Evolutionary conservation across 306 rosid genomes (phyloP), one percentile per base, ranked within the genome.

Genomic region (Prunus kanzakura): DNA sequence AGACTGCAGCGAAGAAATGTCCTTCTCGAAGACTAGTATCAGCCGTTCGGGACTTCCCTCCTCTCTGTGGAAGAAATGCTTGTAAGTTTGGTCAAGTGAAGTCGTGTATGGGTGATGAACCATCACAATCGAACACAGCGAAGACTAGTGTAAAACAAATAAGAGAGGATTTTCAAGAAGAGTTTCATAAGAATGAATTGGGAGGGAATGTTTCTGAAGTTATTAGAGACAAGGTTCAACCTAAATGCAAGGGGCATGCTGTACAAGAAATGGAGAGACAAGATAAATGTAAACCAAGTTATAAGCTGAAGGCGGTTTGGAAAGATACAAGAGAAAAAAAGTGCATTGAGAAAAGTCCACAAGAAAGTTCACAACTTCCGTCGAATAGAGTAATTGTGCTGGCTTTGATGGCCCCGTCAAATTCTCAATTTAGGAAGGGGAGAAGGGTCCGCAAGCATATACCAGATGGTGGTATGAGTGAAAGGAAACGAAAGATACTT

Each of bases 41-140:
- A 52, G 98, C 97, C 52, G 30, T 83, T 58, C 84, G 97, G 75
- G 77, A 84, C 76, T 90, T 89, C 66, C 98, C 97, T 67, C 90
- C 76, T 78, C 75, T 75, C 18, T 90, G 98, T 58, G 96, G 98
- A 73, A 84, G 80, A 64, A 82, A 83, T 77, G 90, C 90, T 77
- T 64, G 38, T 27, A 66, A 41, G 62, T 66, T 57, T 47, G 76
- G 67, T 81, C 80, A 63, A 65, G 87, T 73, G 61, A 76, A 49
- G 41, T 63, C 76, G 57, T 64, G 66, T 49, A 65, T 80, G 63
- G 83, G 55, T 82, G 88, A 65, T 22, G 76, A 56, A 79, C 43
- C 68, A 5, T 73, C 77, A 67, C 73, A 56, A 69, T 56, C 51
- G 54, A 82, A 71, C 76, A 66, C 55, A 9, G 69, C 57, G 60